Evolutionary conservation across 2,329 filamentous ascomycete species (phyloP).

Genomic region (Mycosphaerella sp.): DNA sequence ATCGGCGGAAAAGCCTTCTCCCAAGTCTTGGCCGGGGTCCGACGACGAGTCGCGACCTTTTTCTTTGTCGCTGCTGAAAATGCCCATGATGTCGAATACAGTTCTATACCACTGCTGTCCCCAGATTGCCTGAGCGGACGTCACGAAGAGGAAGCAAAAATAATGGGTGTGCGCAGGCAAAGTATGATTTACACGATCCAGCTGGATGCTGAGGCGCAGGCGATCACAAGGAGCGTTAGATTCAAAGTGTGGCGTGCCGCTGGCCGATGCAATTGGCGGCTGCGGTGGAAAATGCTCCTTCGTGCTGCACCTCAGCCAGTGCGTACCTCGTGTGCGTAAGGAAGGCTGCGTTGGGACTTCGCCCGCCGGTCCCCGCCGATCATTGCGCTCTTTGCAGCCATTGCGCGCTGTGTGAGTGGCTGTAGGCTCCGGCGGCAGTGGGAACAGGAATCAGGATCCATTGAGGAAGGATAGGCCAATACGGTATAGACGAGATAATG

Average conservation of each 20-base stretch:
- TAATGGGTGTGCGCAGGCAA: neutral
- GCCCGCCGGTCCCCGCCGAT: neutral
- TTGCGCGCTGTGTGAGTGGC: neutral
- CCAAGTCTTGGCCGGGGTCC: constrained; percentile 9
- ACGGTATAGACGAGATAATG: no score
- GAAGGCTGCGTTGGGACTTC: no score
- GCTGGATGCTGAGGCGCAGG: neutral
- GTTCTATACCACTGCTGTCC: neutral
- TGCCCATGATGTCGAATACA: constrained; percentile 11
- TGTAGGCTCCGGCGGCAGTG: neutral
- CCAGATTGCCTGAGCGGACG: neutral
- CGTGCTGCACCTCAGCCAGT: neutral
- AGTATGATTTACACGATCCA: neutral
- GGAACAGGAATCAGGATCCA: no score
- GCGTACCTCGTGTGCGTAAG: no score
- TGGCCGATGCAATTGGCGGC: constrained; percentile 2
- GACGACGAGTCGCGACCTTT: constrained; percentile 13
- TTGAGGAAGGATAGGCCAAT: no score
- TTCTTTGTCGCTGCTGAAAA: constrained; percentile 15
- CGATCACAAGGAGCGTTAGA: neutral
- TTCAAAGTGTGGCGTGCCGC: neutral
- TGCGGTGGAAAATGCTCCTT: neutral
- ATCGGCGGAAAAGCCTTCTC: constrained; percentile 18
- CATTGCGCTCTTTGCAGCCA: neutral
- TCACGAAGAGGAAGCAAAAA: neutral